These are phyloP conservation scores for Crassisporium funariophilum DNA, from an alignment of 768 basidiomycete species.

Conservation along the genomic window DNA sequence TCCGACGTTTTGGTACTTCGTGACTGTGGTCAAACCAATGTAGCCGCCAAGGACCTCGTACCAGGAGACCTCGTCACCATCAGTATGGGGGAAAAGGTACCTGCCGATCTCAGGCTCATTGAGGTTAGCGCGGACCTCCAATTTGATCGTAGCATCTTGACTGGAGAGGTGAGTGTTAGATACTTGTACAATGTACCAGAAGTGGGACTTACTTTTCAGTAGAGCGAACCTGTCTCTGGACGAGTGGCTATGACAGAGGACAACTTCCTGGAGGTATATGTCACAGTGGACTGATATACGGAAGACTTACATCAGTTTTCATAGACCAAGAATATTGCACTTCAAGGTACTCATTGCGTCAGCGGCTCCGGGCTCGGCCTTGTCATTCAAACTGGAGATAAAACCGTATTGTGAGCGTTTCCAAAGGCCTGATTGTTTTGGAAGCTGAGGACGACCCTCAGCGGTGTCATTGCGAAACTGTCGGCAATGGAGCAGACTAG, in stretches of 20 bases:
- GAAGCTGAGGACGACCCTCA: slow-evolving; percentile 1
- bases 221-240: slow-evolving; percentile 37
- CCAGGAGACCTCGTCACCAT: slow-evolving; percentile 69
- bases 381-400: slow-evolving; percentile 51
- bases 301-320: slow-evolving; percentile 21
- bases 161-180: slow-evolving; percentile 44
- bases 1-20: slow-evolving; percentile 64
- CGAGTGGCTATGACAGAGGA: slow-evolving; percentile 35
- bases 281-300: slow-evolving; percentile 12
- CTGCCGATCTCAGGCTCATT: slow-evolving; percentile 70
- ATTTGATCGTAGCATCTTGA: slow-evolving; percentile 67
- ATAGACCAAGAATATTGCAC: slow-evolving; percentile 60
- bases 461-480: slow-evolving; percentile 39
- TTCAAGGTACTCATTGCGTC: slow-evolving; percentile 58
- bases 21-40: slow-evolving; percentile 44
- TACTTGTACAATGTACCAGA: background rate
- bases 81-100: slow-evolving; percentile 66
- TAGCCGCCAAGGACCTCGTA: slow-evolving; percentile 63
- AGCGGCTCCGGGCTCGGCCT: slow-evolving; percentile 50
- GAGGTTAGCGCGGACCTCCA: slow-evolving; percentile 57
- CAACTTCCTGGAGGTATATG: slow-evolving; percentile 30
- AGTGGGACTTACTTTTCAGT: background rate
- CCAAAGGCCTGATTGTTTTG: background rate
- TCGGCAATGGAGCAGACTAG: slow-evolving; percentile 37
- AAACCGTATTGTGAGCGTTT: slow-evolving; percentile 42